phyloP scores from a whole-genome alignment of 179 eudicot species.

The Nepenthes alata region DNA sequence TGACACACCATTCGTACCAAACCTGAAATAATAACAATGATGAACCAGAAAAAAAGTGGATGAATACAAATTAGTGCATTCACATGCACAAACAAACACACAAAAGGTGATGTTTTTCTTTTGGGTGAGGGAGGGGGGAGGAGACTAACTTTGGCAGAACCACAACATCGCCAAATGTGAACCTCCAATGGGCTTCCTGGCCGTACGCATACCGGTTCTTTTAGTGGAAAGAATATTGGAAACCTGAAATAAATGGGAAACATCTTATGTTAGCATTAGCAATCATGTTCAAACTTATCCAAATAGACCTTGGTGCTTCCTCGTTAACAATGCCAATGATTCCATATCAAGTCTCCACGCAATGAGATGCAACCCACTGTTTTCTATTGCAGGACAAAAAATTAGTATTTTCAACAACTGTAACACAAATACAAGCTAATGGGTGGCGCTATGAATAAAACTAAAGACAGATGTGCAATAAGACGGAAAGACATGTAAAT shows the following conservation, averaged over 20 bases:
- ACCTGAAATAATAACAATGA: slow-evolving; percentile 34
- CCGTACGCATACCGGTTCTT: slow-evolving; percentile 49
- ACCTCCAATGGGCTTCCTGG: slow-evolving; percentile 61
- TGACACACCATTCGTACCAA: slow-evolving; percentile 94
- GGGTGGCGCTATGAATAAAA: neutral
- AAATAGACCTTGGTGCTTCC: neutral
- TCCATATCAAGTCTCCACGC: neutral
- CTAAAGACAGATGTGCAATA: neutral
- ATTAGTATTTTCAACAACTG: too few relatives aligned
- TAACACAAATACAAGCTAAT: too few relatives aligned
- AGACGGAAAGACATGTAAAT: neutral
- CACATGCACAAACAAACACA: neutral
- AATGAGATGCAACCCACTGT: too few relatives aligned
- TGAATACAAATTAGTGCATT: neutral
- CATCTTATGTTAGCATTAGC: neutral
- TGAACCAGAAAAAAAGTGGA: neutral
- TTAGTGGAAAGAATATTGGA: slow-evolving; percentile 83
- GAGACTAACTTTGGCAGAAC: slow-evolving; percentile 54
- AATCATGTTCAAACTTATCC: neutral
- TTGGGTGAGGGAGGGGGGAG: neutral
- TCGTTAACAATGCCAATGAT: neutral
- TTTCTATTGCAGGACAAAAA: too few relatives aligned
- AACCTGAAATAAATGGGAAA: slow-evolving; percentile 44
- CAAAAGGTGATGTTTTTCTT: neutral
- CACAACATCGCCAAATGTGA: slow-evolving; percentile 89